phyloP scores from a whole-genome alignment of 2,329 filamentous ascomycete species.

The Cordyceps fumosorosea region DNA sequence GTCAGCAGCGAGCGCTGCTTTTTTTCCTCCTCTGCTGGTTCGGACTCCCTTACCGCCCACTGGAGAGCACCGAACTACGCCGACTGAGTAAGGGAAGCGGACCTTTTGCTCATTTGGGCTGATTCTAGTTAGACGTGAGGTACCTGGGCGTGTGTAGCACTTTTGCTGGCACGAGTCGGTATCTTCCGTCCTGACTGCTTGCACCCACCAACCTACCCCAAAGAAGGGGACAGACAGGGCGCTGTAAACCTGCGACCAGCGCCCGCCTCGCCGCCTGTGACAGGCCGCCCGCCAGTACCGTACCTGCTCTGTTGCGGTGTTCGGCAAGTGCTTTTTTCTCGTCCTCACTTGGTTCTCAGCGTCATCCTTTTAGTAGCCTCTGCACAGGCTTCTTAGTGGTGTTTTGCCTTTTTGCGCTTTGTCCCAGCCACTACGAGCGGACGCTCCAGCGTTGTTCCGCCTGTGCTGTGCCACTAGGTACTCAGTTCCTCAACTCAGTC shows the following conservation, averaged over 20 bases:
- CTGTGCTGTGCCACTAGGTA: background rate
- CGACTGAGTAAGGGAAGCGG: background rate
- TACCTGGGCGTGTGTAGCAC: background rate
- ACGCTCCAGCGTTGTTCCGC: background rate
- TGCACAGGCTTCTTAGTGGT: background rate
- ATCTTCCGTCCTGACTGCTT: background rate
- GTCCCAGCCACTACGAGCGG: background rate
- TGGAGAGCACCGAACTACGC: too few relatives aligned
- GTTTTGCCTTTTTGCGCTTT: background rate
- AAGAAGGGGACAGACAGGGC: background rate
- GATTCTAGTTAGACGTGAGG: background rate
- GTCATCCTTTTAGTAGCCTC: background rate
- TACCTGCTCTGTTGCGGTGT: background rate
- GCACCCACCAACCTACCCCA: background rate
- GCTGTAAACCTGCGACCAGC: background rate
- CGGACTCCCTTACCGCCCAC: background rate
- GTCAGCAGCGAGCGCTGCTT: background rate
- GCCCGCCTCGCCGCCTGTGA: background rate
- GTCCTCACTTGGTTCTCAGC: background rate
- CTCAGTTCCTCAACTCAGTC: background rate
- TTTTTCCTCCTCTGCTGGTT: background rate
- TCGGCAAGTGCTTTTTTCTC: background rate
- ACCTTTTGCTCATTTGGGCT: background rate
- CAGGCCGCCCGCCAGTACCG: background rate
- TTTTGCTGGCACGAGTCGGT: background rate